Evolutionary conservation across 2,329 filamentous ascomycete genomes (phyloP), one percentile per base, ranked within the genome.

Genomic region (Fusarium zealandicum): DNA sequence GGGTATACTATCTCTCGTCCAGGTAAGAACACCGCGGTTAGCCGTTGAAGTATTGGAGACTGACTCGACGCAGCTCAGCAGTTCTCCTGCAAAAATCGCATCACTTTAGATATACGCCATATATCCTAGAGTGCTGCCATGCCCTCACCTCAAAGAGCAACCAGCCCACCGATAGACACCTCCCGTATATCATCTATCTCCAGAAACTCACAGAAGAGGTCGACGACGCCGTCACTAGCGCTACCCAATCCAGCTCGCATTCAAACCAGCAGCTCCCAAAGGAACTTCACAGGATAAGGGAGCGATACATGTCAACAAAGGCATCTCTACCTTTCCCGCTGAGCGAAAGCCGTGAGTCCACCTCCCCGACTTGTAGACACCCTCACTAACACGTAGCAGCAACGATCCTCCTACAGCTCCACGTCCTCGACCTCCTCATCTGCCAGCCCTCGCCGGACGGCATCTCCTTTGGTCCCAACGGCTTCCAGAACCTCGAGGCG

Each of bases 1-100:
- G 71, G 5, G 65, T 66, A 3, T 73, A 72, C 27, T 73, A 71
- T 35, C 57, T 73, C 8, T 65, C 69, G 1, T 72, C 71, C 0
- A 68, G 69, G 70, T 73, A 25, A 25, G 56, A 37, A 22, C 9
- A 7, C n/a, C n/a, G n/a, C n/a, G n/a, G n/a, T n/a, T n/a, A n/a
- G n/a, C n/a, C n/a, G n/a, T n/a, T n/a, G n/a, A n/a, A n/a, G n/a
- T n/a, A n/a, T n/a, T n/a, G n/a, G n/a, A n/a, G n/a, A 4, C 48
- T 62, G 18, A 60, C n/a, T 6, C 5, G 3, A 1, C 1, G 11
- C 10, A 52, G 37, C 18, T 44, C 41, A 43, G 70, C 54, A 5
- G 67, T 72, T 3, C 39, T 73, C 1, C 48, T 73, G 3, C 70
- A 72, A 49, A 72, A 73, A 18, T 64, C 68, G 2, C 69, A 67